Evolutionary conservation across 108 stramenopile species (phyloP).

Genomic region (Conticribra weissflogii): DNA sequence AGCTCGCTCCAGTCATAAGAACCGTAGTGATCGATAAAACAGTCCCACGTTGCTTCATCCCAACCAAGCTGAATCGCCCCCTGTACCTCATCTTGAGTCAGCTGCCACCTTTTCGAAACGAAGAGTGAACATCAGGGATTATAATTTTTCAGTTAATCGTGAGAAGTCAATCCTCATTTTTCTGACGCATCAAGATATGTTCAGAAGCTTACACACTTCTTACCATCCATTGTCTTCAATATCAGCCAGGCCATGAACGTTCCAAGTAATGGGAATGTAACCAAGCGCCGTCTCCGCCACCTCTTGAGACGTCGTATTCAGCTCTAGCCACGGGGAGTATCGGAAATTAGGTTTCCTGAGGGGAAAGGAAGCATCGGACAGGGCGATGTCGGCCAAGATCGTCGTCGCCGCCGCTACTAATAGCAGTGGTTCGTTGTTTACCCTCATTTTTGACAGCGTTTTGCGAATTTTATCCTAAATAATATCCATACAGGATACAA

Average conservation of each 20-base stretch:
- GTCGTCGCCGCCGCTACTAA: too few relatives aligned
- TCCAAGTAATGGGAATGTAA: background rate
- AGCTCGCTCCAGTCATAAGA: conserved; percentile 46
- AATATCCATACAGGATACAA: too few relatives aligned
- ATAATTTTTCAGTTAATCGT: background rate
- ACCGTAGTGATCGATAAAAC: conserved; percentile 54
- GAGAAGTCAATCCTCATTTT: background rate
- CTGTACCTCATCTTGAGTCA: conserved; percentile 20
- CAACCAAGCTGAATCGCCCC: conserved; percentile 38
- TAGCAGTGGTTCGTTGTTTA: too few relatives aligned
- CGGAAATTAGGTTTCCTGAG: background rate
- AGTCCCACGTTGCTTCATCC: conserved; percentile 46
- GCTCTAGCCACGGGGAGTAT: background rate
- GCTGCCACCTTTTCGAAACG: conserved; percentile 13
- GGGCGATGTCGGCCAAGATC: too few relatives aligned
- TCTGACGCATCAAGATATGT: too few relatives aligned
- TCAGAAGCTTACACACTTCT: too few relatives aligned
- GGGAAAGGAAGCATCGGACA: too few relatives aligned
- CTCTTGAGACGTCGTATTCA: background rate
- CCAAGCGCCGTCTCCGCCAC: background rate
- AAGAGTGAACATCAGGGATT: background rate
- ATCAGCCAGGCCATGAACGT: background rate
- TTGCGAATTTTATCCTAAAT: too few relatives aligned
- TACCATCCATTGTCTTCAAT: background rate
- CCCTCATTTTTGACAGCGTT: too few relatives aligned